Evolutionary conservation across 768 basidiomycete species (phyloP).

Genomic region (Boletus rubropictus): DNA sequence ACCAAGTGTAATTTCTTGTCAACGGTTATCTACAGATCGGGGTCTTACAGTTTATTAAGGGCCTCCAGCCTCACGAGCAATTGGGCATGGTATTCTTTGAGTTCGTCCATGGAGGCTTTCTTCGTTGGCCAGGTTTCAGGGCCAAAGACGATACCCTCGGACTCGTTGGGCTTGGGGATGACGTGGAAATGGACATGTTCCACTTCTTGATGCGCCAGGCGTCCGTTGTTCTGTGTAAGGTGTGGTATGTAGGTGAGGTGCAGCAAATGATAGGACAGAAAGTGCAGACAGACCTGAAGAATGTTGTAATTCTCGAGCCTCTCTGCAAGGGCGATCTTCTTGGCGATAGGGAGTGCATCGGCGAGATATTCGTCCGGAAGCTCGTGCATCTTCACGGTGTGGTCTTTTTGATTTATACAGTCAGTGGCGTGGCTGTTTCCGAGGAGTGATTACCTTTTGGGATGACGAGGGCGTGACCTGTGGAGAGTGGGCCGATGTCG

Average conservation of each 20-base stretch:
- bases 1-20: background rate
- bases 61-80: conserved; percentile 16
- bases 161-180: conserved; percentile 78
- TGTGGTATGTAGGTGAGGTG: background rate
- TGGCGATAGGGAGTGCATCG: conserved; percentile 74
- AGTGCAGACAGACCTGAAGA: conserved; percentile 45
- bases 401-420: conserved; percentile 46
- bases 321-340: conserved; percentile 79
- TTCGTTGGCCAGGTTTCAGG: conserved; percentile 46
- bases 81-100: conserved; percentile 19
- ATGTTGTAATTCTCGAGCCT: conserved; percentile 81
- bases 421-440: background rate
- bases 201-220: conserved; percentile 62
- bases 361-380: conserved; percentile 79
- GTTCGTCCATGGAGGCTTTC: conserved; percentile 16
- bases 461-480: conserved; percentile 86
- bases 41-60: conserved; percentile 13
- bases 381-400: conserved; percentile 80
- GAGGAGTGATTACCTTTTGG: conserved; percentile 69
- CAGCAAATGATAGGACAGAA: background rate
- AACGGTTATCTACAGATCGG: background rate
- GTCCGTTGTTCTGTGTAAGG: conserved; percentile 56
- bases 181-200: conserved; percentile 92
- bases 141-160: conserved; percentile 67
- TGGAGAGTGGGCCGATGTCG: conserved; percentile 86